Evolutionary conservation across 805 yeast genomes (phyloP).

Genomic region (Metschnikowia amazonensis): DNA sequence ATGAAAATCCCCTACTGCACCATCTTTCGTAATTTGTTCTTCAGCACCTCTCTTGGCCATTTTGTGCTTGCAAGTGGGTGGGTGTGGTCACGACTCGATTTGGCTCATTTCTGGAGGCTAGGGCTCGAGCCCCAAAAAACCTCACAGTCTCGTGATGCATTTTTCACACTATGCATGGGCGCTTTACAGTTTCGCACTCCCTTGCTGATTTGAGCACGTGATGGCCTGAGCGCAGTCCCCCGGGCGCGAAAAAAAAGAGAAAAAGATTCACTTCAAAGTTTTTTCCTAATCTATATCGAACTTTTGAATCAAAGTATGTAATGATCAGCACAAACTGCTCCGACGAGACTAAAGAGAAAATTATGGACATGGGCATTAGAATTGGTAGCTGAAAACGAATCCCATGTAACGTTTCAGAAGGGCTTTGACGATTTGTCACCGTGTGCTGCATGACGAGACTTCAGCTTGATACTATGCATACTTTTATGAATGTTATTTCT

Average conservation of each 20-base stretch:
- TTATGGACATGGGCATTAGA: too few relatives aligned
- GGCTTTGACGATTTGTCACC: too few relatives aligned
- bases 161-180: not conserved
- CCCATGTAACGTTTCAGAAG: too few relatives aligned
- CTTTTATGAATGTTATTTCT: not conserved
- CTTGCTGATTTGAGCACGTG: constrained; percentile 8
- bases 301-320: constrained; percentile 30
- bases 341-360: not conserved
- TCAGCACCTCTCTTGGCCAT: constrained; percentile 72
- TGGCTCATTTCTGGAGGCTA: not conserved
- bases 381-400: too few relatives aligned
- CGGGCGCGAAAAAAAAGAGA: constrained; percentile 13
- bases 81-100: not conserved
- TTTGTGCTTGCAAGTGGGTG: not conserved
- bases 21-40: constrained; percentile 59
- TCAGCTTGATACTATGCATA: too few relatives aligned
- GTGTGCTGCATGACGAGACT: too few relatives aligned
- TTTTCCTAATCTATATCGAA: constrained; percentile 23
- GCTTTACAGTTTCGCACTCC: not conserved
- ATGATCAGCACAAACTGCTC: not conserved
- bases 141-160: not conserved
- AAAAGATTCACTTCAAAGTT: constrained; percentile 8
- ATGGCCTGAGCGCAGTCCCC: constrained; percentile 3
- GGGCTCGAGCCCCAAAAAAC: constrained; percentile 16
- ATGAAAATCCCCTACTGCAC: constrained; percentile 26